Evolutionary conservation across 23 red algal species (phyloP), one percentile per base, ranked within the genome.

Genomic region (Pyropia yezoensis): DNA sequence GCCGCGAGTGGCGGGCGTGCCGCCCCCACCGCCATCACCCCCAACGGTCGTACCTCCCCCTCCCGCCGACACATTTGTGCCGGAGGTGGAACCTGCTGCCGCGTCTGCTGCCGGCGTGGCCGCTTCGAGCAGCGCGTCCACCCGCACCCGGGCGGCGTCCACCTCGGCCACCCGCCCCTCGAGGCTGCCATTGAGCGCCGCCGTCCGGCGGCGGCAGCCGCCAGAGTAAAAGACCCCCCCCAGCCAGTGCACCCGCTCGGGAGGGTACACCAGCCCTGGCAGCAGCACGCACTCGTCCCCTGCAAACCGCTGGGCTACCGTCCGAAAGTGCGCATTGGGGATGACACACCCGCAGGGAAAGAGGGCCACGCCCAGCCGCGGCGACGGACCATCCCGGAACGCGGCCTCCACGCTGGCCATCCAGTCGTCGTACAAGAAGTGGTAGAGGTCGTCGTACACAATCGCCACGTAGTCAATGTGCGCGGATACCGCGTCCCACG

Each of bases 401-500:
- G 61, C 57, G 1, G 30, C 18, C 57, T 87, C 82, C 23, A 72
- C 82, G 7, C 57, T 34, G 3, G 59, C 52, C 18, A 87, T 66
- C 82, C 82, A 87, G 23, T 74, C 82, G 17, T 87, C 82, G 54
- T 54, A 76, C 9, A 87, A 24, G 54, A 87, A 87, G 51, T 70
- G 28, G 50, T 70, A 72, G 5, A 87, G 57, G 53, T 87, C 82
- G 64, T 87, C 82, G 30, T 57, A 87, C 0, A 87, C 82, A 49
- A 87, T 62, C 14, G 82, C 82, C 17, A 87, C 82, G 12, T 76
- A 33, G 57, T 87, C 82, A 27, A 87, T 71, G 29, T 70, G 71
- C 0, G 49, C 53, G 26, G 66, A 68, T n/a, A 87, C 75, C 1
- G 52, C 52, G 18, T 22, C 52, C 82, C 82, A 87, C 16, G 75